Evolutionary conservation across 345 rosid species (phyloP), one percentile per base, ranked within the genome.

Genomic region (Populus euphratica): DNA sequence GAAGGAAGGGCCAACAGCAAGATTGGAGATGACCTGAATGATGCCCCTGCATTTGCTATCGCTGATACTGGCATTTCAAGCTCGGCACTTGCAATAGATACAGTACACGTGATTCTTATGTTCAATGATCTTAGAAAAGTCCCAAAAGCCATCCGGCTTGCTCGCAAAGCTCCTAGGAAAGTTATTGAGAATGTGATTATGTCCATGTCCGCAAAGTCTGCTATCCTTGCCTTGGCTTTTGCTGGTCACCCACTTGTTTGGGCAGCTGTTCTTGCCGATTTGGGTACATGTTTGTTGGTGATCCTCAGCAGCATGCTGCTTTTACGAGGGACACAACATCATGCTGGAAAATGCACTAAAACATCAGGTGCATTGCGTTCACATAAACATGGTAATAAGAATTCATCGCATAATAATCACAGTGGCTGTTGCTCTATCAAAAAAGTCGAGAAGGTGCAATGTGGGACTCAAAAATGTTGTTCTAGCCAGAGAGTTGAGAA

Each of bases 21-120:
- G 99, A 85, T 92, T 27, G 99, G 98, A 70, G 98, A 96, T 76
- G 99, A 97, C 2, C 29, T 96, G 13, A 96, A 96, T 21, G 99
- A 96, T 77, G 97, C 99, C 12, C 99, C 97, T 5, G 97, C 99
- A 36, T 85, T 96, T 74, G 98, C 97, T n/a, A 86, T 89, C 20
- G 94, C 98, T 0, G 92, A 93, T 73, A 89, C 93, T 31, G 99
- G 99, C 8, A 91, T 96, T 23, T 93, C 99, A 0, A 96, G 98
- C 68, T 96, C 99, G 0, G 94, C 99, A 2, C 95, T 92, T 17
- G 97, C 97, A 39, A 92, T 88, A 20, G 93, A 96, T 80, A 93
- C 98, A 0, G 97, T 95, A 7, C 80, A 96, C 11, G 77, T 93
- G 12, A 87, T 96, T 78, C 88, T 93, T 4, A 93, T 96, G 98